These are phyloP conservation scores for Penicillium palitans DNA, from an alignment of 2,329 filamentous ascomycete species.

Conservation along the genomic window DNA sequence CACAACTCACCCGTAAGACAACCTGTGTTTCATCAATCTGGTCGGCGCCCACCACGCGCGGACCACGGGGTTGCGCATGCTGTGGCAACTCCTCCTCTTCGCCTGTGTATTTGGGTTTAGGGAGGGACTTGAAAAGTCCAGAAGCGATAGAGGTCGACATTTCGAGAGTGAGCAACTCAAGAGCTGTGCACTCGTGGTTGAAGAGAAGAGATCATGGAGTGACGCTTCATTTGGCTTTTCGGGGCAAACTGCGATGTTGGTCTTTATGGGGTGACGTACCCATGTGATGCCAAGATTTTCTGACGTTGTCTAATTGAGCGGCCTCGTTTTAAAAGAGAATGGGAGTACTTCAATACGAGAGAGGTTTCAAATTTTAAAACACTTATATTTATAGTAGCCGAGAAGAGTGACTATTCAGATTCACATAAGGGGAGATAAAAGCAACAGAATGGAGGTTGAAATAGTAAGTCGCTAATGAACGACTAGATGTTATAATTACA, in stretches of 20 bases:
- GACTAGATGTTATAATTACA: slow-evolving; percentile 21
- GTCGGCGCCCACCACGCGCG: slow-evolving; percentile 75
- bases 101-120: slow-evolving; percentile 86
- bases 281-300: slow-evolving; percentile 9
- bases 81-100: slow-evolving; percentile 79
- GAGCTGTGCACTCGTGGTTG: slow-evolving; percentile 20
- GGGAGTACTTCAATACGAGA: not conserved
- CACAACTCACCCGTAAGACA: slow-evolving; percentile 66
- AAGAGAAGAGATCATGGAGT: slow-evolving; percentile 19
- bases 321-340: not conserved
- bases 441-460: slow-evolving; percentile 1
- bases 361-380: not conserved
- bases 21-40: slow-evolving; percentile 84
- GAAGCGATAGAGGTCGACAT: slow-evolving; percentile 66
- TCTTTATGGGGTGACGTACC: slow-evolving; percentile 5
- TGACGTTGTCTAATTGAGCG: not conserved
- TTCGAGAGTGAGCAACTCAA: slow-evolving; percentile 20
- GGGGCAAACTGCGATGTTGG: slow-evolving; percentile 19
- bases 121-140: slow-evolving; percentile 76
- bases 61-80: slow-evolving; percentile 72
- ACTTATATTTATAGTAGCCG: too few species aligned
- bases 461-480: slow-evolving; percentile 6
- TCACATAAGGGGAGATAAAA: not conserved
- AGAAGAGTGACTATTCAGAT: too few species aligned
- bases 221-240: slow-evolving; percentile 24